Evolutionary conservation across 2,329 filamentous ascomycete species (phyloP).

Genomic region (Sporothrix luriei): DNA sequence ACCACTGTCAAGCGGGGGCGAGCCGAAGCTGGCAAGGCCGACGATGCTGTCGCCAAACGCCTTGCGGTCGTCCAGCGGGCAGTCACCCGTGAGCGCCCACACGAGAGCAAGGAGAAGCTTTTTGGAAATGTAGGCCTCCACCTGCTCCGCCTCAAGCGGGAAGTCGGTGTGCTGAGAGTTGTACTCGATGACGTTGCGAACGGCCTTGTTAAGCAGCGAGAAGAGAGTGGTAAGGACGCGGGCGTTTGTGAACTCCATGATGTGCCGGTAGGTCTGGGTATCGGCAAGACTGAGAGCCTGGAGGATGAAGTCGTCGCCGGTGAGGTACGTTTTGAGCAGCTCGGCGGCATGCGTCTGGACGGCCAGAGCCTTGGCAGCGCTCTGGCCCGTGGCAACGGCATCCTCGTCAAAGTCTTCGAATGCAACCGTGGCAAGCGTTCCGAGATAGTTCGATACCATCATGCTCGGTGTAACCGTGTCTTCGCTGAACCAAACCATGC

Average conservation of each 20-base stretch:
- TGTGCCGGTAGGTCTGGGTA: slow-evolving; percentile 81
- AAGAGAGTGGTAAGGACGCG: slow-evolving; percentile 91
- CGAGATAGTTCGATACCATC: slow-evolving; percentile 90
- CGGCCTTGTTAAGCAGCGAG: slow-evolving; percentile 91
- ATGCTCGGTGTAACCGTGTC: slow-evolving; percentile 92
- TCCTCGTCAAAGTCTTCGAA: slow-evolving; percentile 98
- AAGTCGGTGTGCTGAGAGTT: slow-evolving; percentile 94
- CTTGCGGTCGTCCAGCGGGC: slow-evolving; percentile 84
- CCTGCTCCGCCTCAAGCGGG: slow-evolving; percentile 83
- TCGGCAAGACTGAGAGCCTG: slow-evolving; percentile 75
- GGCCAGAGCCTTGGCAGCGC: slow-evolving; percentile 74
- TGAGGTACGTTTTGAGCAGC: slow-evolving; percentile 74
- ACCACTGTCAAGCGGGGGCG: slow-evolving; percentile 74
- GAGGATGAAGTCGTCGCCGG: slow-evolving; percentile 76
- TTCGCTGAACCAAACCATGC: slow-evolving; percentile 99
- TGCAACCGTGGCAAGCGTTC: slow-evolving; percentile 75
- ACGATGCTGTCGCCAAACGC: slow-evolving; percentile 83
- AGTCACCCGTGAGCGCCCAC: slow-evolving; percentile 96
- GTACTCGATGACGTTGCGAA: slow-evolving; percentile 91
- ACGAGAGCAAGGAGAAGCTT: slow-evolving; percentile 90
- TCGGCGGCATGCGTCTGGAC: slow-evolving; percentile 80
- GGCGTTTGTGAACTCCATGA: slow-evolving; percentile 96
- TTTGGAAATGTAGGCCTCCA: slow-evolving; percentile 88
- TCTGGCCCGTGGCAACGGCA: slow-evolving; percentile 69
- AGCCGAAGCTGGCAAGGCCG: slow-evolving; percentile 80